phyloP scores from a whole-genome alignment of 148 eudicot genomes.

The Rhododendron williamsianum region DNA sequence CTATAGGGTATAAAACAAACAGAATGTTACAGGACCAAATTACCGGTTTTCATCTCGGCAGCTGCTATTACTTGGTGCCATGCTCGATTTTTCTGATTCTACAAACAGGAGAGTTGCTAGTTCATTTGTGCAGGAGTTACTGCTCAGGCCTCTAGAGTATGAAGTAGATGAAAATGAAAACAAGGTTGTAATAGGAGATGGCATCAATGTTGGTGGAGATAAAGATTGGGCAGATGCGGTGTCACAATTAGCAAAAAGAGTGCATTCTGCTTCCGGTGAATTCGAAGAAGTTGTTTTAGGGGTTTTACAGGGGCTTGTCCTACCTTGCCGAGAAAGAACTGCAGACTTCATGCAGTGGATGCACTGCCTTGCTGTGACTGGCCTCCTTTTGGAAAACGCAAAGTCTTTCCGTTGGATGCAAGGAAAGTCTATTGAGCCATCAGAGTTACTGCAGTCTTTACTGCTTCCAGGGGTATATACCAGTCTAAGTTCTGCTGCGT shows the following conservation, averaged over 20 bases:
- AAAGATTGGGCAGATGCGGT: conserved; percentile 84
- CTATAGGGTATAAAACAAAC: conserved; percentile 3
- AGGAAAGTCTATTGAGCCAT: conserved; percentile 75
- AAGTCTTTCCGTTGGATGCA: conserved; percentile 57
- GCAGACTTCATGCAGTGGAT: conserved; percentile 87
- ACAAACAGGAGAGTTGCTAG: conserved; percentile 74
- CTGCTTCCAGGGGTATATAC: conserved; percentile 85
- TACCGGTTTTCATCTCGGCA: conserved; percentile 75
- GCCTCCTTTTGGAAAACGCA: conserved; percentile 68
- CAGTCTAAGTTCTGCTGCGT: background rate
- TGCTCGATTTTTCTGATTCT: conserved; percentile 91
- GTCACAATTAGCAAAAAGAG: conserved; percentile 60
- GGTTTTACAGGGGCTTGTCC: conserved; percentile 73
- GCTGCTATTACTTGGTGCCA: conserved; percentile 70
- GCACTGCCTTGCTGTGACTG: conserved; percentile 86
- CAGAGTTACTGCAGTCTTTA: conserved; percentile 67
- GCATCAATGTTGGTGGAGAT: conserved; percentile 83
- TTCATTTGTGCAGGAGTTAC: conserved; percentile 54
- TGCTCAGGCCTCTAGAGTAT: conserved; percentile 54
- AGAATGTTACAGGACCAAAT: conserved; percentile 57
- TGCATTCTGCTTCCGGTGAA: conserved; percentile 81
- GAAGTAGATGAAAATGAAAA: conserved; percentile 59
- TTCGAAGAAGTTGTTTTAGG: conserved; percentile 78
- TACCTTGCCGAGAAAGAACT: conserved; percentile 91
- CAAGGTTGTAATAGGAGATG: conserved; percentile 84